Evolutionary conservation across 1,284 basidiomycete genomes (phyloP), one percentile per base, ranked within the genome.

Genomic region (Apiotrichum montevideense): DNA sequence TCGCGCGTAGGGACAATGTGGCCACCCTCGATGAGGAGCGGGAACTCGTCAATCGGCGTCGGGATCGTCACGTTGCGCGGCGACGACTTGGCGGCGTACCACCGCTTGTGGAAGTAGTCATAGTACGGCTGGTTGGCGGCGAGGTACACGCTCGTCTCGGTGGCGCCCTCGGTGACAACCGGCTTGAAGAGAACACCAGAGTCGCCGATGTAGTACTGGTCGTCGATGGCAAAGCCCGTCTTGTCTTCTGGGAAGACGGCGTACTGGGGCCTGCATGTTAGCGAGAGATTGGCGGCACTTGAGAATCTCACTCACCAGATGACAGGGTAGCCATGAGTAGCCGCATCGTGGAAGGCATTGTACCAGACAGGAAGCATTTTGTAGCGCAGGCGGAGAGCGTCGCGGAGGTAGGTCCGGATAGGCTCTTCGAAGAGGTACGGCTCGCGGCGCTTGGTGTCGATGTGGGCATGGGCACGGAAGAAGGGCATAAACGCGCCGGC

Each of bases 391-490:
- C 87, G 83, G 55, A 99, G 80, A 48, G 87, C 82, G 63, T 90
- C 85, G 37, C 87, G 83, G 35, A 98, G 77, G 45, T 91, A 87
- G 40, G 84, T 80, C 77, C 88, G 87, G 78, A 89, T 87, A 0
- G 93, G 92, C 69, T 96, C 87, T 14, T 92, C 90, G 53, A 90
- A 83, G 0, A 98, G 81, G 80, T 87, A 98, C 0, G 95, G 95
- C 76, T 99, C 96, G 48, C 95, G 85, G 44, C 96, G 85, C 79
- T 98, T 98, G 45, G 95, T 96, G 76, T 99, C 96, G 67, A 97
- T 87, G 75, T 98, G 94, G 4, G 95, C 96, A 76, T 98, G 96
- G 0, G 95, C 95, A 53, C 95, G 85, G 87, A 98, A 95, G 84
- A 99, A 99, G 3, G 95, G 95, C 63, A 87, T 87, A 75, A 98